Conservation (phyloP, 257 asterid genomes). For the Thymus quinquecostatus region DNA sequence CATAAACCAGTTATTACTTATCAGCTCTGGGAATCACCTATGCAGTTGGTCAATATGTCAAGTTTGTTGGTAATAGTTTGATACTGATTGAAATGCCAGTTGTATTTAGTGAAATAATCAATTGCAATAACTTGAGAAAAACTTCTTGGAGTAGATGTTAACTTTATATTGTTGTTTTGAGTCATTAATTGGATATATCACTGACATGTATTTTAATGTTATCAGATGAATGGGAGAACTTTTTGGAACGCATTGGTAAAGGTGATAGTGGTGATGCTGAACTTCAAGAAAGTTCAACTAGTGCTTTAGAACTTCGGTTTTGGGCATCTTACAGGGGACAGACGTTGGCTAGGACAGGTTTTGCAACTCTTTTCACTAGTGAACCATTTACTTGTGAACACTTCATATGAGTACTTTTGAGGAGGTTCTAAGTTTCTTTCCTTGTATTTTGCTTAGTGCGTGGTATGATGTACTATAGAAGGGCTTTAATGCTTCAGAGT, state of each 20-base stretch:
- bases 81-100: background rate
- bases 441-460: conserved; percentile 65
- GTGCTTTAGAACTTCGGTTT: conserved; percentile 89
- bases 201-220: conserved; percentile 17
- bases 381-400: conserved; percentile 17
- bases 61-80: background rate
- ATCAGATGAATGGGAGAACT: conserved; percentile 95
- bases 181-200: conserved; percentile 10
- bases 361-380: conserved; percentile 11
- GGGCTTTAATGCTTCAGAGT: conserved; percentile 97
- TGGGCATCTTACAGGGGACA: conserved; percentile 99
- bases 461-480: conserved; percentile 99
- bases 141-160: conserved; percentile 3
- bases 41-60: conserved; percentile 7
- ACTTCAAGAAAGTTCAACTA: conserved; percentile 73
- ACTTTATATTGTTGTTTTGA: conserved; percentile 1
- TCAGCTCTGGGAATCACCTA: background rate
- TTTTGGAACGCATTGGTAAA: conserved; percentile 86
- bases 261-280: conserved; percentile 74
- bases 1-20: background rate
- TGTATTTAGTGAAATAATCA: background rate
- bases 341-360: conserved; percentile 97
- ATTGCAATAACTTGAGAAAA: conserved; percentile 7
- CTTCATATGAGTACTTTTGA: conserved; percentile 4
- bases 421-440: conserved; percentile 18